phyloP scores from a whole-genome alignment of 225 moss, liverwort and hornwort species.

The Pseudoscleropodium purum region DNA sequence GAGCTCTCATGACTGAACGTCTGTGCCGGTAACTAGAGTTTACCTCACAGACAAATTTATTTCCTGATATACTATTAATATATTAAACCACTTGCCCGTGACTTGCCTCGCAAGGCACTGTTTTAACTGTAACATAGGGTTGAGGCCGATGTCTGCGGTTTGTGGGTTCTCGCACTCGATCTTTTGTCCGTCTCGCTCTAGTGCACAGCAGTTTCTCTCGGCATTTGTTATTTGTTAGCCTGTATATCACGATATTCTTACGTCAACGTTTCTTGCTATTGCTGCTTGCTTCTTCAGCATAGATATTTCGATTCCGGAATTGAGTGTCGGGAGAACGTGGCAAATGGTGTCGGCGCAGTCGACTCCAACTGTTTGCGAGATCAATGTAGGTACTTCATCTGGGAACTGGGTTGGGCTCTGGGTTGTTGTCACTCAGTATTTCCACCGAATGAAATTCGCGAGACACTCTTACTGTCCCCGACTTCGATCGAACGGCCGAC shows the following conservation, averaged over 20 bases:
- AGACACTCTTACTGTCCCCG: background rate
- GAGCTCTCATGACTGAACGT: background rate
- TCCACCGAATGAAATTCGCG: background rate
- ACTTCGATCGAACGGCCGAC: background rate
- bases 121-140: background rate
- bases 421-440: background rate
- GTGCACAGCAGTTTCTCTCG: background rate
- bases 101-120: conserved; percentile 3
- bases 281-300: background rate
- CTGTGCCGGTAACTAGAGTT: background rate
- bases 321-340: background rate
- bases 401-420: background rate
- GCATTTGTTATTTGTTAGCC: background rate
- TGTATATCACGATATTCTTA: background rate
- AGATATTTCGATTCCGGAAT: background rate
- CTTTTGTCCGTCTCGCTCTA: background rate
- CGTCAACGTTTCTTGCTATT: background rate
- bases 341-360: conserved; percentile 1
- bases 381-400: conserved; percentile 11
- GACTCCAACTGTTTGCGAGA: background rate
- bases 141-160: background rate
- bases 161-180: no score
- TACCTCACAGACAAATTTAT: background rate
- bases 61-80: background rate
- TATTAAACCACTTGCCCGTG: background rate